Evolutionary conservation across 345 rosid genomes (phyloP).

Genomic region (Gossypium mustelinum): DNA sequence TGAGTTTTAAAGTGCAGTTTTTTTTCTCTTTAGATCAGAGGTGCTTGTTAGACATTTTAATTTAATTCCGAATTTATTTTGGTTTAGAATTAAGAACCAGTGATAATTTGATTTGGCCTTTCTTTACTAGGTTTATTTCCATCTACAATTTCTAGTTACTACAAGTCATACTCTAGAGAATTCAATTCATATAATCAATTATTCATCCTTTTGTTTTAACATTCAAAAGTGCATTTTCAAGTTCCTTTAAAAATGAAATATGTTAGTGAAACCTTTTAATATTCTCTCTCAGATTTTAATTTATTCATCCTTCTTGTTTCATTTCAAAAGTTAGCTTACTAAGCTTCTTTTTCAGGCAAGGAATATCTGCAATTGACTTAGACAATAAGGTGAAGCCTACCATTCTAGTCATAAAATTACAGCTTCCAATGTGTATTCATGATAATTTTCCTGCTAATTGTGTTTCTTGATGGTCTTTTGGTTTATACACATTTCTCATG

Average conservation of each 20-base stretch:
- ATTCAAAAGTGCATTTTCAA: neutral
- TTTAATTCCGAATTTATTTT: neutral
- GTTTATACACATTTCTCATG: neutral
- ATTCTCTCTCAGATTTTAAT: too few relatives aligned
- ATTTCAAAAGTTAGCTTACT: slow-evolving; percentile 9
- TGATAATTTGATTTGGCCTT: neutral
- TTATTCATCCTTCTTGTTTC: neutral
- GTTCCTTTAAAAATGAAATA: neutral
- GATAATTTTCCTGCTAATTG: neutral
- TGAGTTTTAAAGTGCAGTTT: neutral
- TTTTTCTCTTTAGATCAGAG: neutral
- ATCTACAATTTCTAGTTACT: neutral
- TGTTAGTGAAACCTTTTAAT: neutral
- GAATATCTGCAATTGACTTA: slow-evolving; percentile 67
- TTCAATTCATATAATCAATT: neutral
- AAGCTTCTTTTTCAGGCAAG: slow-evolving; percentile 42
- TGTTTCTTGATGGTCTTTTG: neutral
- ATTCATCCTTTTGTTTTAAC: neutral
- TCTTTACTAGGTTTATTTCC: neutral
- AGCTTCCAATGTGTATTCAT: neutral
- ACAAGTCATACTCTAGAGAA: neutral
- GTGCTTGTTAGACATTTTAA: neutral
- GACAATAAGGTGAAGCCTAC: slow-evolving; percentile 56
- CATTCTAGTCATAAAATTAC: neutral
- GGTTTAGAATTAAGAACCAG: neutral